Evolutionary conservation across 2,329 filamentous ascomycete genomes (phyloP).

Genomic region (Aspergillus sp.): DNA sequence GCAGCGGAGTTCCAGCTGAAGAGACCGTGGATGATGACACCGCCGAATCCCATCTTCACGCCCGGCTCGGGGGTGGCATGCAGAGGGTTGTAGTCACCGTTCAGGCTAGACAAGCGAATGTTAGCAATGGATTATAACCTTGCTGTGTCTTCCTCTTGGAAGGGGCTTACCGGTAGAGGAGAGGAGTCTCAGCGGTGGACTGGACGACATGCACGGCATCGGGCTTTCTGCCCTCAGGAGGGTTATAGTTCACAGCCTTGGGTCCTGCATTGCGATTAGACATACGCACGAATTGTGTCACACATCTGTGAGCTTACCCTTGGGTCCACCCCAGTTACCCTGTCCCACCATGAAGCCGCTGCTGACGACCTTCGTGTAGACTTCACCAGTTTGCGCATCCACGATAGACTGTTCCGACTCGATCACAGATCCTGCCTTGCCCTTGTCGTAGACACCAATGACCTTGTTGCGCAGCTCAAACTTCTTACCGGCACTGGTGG

Average conservation of each 20-base stretch:
- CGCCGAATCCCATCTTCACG: conserved; percentile 86
- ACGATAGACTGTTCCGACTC: conserved; percentile 77
- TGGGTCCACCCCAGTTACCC: conserved; percentile 83
- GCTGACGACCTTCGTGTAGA: conserved; percentile 68
- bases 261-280: conserved; percentile 45
- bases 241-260: conserved; percentile 73
- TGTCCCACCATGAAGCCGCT: conserved; percentile 80
- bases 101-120: conserved; percentile 58
- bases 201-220: conserved; percentile 70
- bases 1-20: conserved; percentile 81
- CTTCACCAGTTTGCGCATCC: conserved; percentile 65
- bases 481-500: conserved; percentile 66
- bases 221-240: conserved; percentile 68
- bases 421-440: conserved; percentile 75
- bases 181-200: conserved; percentile 69
- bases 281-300: conserved; percentile 4
- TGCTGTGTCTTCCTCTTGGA: too few species aligned
- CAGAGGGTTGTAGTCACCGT: conserved; percentile 92
- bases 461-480: conserved; percentile 79
- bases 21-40: conserved; percentile 83
- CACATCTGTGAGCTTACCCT: conserved; percentile 54
- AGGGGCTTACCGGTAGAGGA: conserved; percentile 62
- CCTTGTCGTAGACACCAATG: conserved; percentile 86
- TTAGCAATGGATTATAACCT: not conserved
- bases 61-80: conserved; percentile 85